Evolutionary conservation across 345 rosid genomes (phyloP).

Genomic region (Luvunga scandens): DNA sequence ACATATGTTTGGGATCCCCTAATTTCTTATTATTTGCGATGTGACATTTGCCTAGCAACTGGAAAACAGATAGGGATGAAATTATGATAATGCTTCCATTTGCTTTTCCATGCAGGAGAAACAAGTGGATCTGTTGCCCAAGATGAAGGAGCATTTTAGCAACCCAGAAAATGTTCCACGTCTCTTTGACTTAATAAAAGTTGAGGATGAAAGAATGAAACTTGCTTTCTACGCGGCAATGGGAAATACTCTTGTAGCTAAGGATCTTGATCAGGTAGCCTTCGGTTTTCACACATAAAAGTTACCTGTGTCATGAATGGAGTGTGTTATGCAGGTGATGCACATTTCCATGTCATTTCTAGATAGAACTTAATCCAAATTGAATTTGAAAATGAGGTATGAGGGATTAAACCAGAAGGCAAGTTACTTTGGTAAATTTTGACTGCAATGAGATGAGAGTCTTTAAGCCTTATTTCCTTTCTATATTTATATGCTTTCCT

Average conservation of each 20-base stretch:
- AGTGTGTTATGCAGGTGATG: not conserved
- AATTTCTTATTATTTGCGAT: not conserved
- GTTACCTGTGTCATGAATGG: not conserved
- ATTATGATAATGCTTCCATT: slow-evolving; percentile 9
- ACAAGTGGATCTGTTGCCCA: slow-evolving; percentile 61
- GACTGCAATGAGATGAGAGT: not conserved
- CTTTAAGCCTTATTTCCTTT: not conserved
- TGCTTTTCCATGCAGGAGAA: slow-evolving; percentile 62
- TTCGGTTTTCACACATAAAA: not conserved
- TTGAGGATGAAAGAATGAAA: slow-evolving; percentile 85
- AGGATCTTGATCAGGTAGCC: slow-evolving; percentile 89
- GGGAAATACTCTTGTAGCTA: slow-evolving; percentile 80
- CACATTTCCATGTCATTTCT: not conserved
- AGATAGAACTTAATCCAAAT: not conserved
- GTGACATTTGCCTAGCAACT: not conserved
- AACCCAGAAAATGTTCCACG: slow-evolving; percentile 92
- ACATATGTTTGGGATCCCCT: not conserved
- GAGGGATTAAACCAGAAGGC: not conserved
- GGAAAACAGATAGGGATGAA: not conserved
- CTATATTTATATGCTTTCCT: not conserved
- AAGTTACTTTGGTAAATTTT: not conserved
- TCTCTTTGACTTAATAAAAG: slow-evolving; percentile 85
- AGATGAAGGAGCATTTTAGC: slow-evolving; percentile 58
- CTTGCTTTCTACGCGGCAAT: slow-evolving; percentile 88
- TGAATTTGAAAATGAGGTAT: not conserved